Evolutionary conservation across 2,329 filamentous ascomycete genomes (phyloP).

Genomic region (Aspergillus versicolor): DNA sequence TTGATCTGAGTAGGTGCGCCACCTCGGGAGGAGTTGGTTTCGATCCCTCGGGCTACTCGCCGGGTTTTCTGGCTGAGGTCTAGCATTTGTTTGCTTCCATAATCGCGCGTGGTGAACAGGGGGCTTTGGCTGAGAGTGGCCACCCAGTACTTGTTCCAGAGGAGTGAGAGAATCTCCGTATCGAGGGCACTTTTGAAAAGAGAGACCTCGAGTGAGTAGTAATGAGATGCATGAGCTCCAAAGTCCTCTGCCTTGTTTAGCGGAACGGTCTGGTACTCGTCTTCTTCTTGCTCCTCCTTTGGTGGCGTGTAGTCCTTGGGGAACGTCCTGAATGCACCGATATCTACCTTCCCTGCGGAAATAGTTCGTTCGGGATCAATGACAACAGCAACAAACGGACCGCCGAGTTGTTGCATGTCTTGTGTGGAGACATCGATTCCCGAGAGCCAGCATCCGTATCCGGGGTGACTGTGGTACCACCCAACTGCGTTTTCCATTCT

Average conservation of each 20-base stretch:
- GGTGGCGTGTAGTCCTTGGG: constrained; percentile 68
- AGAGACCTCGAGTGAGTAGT: constrained; percentile 87
- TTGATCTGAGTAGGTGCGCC: constrained; percentile 32
- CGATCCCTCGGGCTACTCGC: constrained; percentile 55
- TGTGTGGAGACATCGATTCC: constrained; percentile 95
- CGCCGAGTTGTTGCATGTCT: constrained; percentile 80
- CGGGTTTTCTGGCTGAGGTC: constrained; percentile 82
- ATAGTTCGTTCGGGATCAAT: constrained; percentile 96
- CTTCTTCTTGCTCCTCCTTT: constrained; percentile 46
- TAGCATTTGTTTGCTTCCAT: constrained; percentile 85
- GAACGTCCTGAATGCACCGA: constrained; percentile 92
- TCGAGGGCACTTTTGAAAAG: constrained; percentile 95
- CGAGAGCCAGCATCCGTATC: constrained; percentile 96
- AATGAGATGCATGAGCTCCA: constrained; percentile 83
- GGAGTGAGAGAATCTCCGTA: constrained; percentile 75
- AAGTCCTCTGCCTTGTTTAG: constrained; percentile 95
- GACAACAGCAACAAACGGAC: constrained; percentile 93
- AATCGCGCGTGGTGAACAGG: constrained; percentile 88
- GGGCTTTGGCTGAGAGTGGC: constrained; percentile 90
- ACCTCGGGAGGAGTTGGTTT: constrained; percentile 30
- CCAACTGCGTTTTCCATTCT: constrained; percentile 89
- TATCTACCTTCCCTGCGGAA: constrained; percentile 91
- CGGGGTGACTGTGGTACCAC: constrained; percentile 97
- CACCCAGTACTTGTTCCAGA: constrained; percentile 98
- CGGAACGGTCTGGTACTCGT: constrained; percentile 63